Evolutionary conservation across 345 rosid genomes (phyloP), one percentile per base, ranked within the genome.

Genomic region (Gynandropsis gynandra): DNA sequence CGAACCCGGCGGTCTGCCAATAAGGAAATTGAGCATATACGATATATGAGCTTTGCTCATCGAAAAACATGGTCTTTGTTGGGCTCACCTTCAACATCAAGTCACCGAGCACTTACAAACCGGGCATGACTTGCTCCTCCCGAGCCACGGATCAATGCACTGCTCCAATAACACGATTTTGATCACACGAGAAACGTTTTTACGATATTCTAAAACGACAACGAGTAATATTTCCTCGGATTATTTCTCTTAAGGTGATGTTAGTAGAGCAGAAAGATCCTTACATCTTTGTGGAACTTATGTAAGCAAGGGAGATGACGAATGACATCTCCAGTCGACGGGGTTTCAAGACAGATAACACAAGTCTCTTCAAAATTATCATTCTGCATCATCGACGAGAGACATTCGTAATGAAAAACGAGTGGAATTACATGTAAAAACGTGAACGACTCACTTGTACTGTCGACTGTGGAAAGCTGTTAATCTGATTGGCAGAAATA

Each of bases 131-230:
- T 76, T 65, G 62, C 66, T 82, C 74, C 89, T 75, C 67, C 72
- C 61, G 47, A 92, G 88, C 98, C 96, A 92, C 16, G 80, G 93
- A 81, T 87, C 95, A 59, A 92, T 92, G 58, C 98, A 92, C 98
- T 92, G 81, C 75, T 68, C 20, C 15, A 27, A 43, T 21, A 33
- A 48, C 32, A 44, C 27, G n/a, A n/a, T 18, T 6, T 19, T 17
- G 5, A 43, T 19, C 29, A 11, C 6, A 43, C 11, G 29, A 24
- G 29, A 18, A 43, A 36, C 40, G 29, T 24, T 24, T 24, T 24
- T 5, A 24, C 4, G 5, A 24, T 2, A 24, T 24, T 24, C 29
- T 24, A 2, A 5, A 5, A 24, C 2, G 29, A n/a, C n/a, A n/a
- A n/a, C n/a, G n/a, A n/a, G n/a, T n/a, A n/a, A n/a, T n/a, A n/a